These are phyloP conservation scores for Salix arbutifolia DNA, from an alignment of 345 rosid species.

Conservation along the genomic window DNA sequence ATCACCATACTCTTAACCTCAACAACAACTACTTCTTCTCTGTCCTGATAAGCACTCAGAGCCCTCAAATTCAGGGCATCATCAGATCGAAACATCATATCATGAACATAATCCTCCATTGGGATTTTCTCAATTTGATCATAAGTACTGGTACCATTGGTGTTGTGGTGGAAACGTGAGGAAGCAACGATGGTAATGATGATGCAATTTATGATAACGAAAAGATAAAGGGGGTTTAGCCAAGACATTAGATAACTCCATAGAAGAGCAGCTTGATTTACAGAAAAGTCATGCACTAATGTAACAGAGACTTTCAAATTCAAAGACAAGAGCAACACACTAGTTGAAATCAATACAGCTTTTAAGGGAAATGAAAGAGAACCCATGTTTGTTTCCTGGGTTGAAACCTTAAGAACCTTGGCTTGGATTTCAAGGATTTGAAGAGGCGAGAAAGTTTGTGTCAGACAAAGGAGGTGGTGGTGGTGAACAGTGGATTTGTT, in stretches of 20 bases:
- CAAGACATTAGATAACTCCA: constrained; percentile 44
- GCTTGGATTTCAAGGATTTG: not conserved
- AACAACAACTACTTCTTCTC: not conserved
- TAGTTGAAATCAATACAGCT: constrained; percentile 35
- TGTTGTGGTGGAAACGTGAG: constrained; percentile 33
- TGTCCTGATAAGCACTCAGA: constrained; percentile 5
- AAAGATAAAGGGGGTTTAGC: constrained; percentile 60
- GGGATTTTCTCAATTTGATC: constrained; percentile 2
- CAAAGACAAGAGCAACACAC: constrained; percentile 30
- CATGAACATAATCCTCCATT: not conserved
- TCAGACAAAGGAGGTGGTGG: not conserved
- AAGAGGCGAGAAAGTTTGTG: not conserved
- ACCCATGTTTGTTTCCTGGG: not conserved
- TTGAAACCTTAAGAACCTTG: not conserved
- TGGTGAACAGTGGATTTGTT: not conserved
- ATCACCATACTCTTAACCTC: constrained; percentile 19
- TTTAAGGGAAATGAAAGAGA: constrained; percentile 19
- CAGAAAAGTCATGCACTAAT: constrained; percentile 27
- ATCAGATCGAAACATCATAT: not conserved
- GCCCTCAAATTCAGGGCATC: not conserved
- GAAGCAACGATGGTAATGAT: constrained; percentile 53
- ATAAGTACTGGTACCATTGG: not conserved
- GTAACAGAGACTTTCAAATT: constrained; percentile 35
- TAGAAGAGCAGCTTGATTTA: constrained; percentile 29
- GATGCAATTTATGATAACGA: constrained; percentile 44